Evolutionary conservation across 331 rosid species (phyloP).

Genomic region (Quercus tomentella): DNA sequence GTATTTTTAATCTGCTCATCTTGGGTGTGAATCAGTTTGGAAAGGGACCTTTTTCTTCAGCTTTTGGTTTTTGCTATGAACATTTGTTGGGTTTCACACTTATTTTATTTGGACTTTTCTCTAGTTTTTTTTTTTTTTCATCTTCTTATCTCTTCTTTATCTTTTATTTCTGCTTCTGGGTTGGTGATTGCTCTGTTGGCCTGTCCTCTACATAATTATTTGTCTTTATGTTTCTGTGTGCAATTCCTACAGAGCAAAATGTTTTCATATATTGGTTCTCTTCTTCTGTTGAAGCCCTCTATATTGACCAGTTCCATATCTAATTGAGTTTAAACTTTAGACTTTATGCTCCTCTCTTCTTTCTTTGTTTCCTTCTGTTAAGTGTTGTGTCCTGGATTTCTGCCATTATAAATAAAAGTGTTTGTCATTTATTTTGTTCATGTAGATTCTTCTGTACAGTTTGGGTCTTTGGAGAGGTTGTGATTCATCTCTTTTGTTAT

Average conservation of each 20-base stretch:
- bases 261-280: not conserved
- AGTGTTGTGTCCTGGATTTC: not conserved
- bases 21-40: conserved; percentile 7
- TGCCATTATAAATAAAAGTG: not conserved
- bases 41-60: not conserved
- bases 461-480: not conserved
- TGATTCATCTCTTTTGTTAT: conserved; percentile 5
- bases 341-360: not conserved
- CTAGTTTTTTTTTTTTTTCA: not conserved
- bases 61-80: not conserved
- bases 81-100: not conserved
- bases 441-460: not conserved
- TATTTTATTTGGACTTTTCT: conserved; percentile 15
- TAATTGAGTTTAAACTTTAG: not conserved
- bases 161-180: not conserved
- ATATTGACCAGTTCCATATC: not conserved
- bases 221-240: not conserved
- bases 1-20: not conserved
- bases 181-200: conserved; percentile 2
- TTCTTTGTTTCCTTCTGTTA: not conserved
- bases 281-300: not conserved
- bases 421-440: not conserved
- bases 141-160: conserved; percentile 20
- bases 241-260: not conserved
- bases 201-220: not conserved